phyloP scores from a whole-genome alignment of 2,329 filamentous ascomycete species.

The Pleoardoris graminearum region DNA sequence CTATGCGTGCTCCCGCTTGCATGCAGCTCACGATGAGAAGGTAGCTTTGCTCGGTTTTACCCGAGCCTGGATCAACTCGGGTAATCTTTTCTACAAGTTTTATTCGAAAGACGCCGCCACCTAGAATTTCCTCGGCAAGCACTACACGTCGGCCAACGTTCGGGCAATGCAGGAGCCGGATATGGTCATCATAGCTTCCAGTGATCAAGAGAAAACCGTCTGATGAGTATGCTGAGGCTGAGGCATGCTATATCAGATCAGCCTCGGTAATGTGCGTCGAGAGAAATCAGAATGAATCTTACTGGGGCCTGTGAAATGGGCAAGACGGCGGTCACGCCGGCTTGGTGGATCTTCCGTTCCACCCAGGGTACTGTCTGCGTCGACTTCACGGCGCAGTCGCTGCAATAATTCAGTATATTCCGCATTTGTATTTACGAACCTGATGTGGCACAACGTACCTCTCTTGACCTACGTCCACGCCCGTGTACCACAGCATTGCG shows the following conservation, averaged over 20 bases:
- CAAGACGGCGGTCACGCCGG: conserved; percentile 85
- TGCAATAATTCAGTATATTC: neutral
- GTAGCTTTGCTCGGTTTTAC: conserved; percentile 9
- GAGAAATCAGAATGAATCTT: neutral
- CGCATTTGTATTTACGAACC: neutral
- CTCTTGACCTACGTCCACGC: conserved; percentile 16
- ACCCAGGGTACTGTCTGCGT: conserved; percentile 41
- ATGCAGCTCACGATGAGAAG: conserved; percentile 78
- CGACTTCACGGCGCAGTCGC: neutral
- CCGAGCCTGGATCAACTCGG: conserved; percentile 6
- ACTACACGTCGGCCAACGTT: conserved; percentile 51
- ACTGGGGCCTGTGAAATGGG: conserved; percentile 59
- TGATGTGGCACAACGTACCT: neutral
- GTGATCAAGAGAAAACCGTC: conserved; percentile 68
- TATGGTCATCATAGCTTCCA: conserved; percentile 86
- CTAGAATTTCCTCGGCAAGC: conserved; percentile 67
- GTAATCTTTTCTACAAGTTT: conserved; percentile 56
- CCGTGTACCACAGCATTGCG: conserved; percentile 57
- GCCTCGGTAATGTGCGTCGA: neutral
- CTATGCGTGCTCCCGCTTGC: conserved; percentile 80
- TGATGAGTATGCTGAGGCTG: conserved; percentile 7
- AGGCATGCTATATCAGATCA: neutral
- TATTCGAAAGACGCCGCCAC: conserved; percentile 85
- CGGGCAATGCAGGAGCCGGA: conserved; percentile 65
- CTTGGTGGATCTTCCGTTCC: conserved; percentile 67